Base-by-base conservation (phyloP, 768 basidiomycete genomes). In the Leccinum obscurum region DNA sequence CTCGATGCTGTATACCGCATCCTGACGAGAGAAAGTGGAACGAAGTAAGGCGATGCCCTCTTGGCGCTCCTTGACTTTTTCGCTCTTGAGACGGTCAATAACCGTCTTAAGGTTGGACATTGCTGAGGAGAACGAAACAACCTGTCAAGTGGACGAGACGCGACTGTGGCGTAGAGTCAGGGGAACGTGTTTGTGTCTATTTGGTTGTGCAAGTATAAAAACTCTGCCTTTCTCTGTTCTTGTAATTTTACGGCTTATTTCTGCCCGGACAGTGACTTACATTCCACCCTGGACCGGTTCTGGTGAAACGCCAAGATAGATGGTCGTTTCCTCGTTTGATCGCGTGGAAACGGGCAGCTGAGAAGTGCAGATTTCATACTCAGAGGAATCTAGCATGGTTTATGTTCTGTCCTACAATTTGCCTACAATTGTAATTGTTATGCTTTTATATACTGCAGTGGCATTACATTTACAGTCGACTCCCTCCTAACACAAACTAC, bases 261-360 rank as follows among this genome's bases (percentile, higher is more conserved):
- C 87, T 89, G 87, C 87, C 87, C 87, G 87, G 81, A 82, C 85
- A 88, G 87, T 78, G 74, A 75, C 48, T 70, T 48, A 76, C 75
- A 74, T 77, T 74, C 78, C 73, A 86, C 83, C 77, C 85, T 88
- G 85, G 75, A 75, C 83, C 86, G 87, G 87, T 89, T 89, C 88
- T 89, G 87, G 85, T 88, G 85, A 86, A 80, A 78, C 41, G 88
- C 87, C 87, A 73, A 89, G 60, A 89, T 57, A 55, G 61, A 86
- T 54, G 78, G 52, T 80, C 70, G 76, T 64, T 74, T 75, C 67
- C 65, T 75, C 76, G 83, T 24, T 80, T 78, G 81, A 85, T 84
- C 80, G 83, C 81, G 76, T 74, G 67, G 71, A 74, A 80, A 80
- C 77, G 84, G 83, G 78, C 77, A 72, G 73, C 70, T 70, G 72